Evolutionary conservation across 768 basidiomycete genomes (phyloP).

Genomic region (Coprinopsis sp.): DNA sequence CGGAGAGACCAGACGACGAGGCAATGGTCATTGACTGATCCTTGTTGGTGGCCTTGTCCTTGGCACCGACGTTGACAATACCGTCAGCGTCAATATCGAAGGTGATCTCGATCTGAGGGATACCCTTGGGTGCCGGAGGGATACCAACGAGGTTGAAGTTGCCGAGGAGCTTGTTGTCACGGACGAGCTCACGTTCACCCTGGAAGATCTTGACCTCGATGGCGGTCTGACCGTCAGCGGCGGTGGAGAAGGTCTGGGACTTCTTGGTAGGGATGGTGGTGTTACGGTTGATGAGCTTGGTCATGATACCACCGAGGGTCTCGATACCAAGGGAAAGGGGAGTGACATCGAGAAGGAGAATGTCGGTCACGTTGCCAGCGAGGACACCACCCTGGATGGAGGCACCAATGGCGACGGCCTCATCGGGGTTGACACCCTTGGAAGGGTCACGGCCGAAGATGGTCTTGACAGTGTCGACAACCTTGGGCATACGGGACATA

Average conservation of each 20-base stretch:
- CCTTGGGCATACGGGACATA: conserved; percentile 97
- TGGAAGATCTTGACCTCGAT: conserved; percentile 99
- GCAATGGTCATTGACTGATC: conserved; percentile 97
- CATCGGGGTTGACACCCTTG: conserved; percentile 99
- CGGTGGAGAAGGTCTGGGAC: conserved; percentile 97
- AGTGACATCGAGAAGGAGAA: conserved; percentile 92
- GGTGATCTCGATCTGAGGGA: conserved; percentile 83
- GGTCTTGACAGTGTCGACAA: conserved; percentile 87
- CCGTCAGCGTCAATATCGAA: conserved; percentile 98
- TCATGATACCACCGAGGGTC: conserved; percentile 99
- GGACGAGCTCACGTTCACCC: conserved; percentile 97
- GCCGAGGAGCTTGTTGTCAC: conserved; percentile 97
- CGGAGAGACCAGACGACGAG: conserved; percentile 92
- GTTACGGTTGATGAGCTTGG: conserved; percentile 96
- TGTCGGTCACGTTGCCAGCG: conserved; percentile 93
- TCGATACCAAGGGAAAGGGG: conserved; percentile 95
- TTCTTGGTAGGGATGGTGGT: conserved; percentile 99
- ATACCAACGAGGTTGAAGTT: conserved; percentile 99
- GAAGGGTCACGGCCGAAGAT: conserved; percentile 95
- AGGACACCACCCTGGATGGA: conserved; percentile 98
- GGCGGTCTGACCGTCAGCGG: conserved; percentile 98
- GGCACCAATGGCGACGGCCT: conserved; percentile 98
- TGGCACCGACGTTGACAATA: conserved; percentile 96
- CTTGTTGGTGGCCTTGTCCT: conserved; percentile 89
- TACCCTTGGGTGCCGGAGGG: conserved; percentile 79